Percentiles rank a stretch among this genome's conserved stretches.
phyloP scores from a whole-genome alignment of 1,284 basidiomycete genomes.

The Tilletia caries region DNA sequence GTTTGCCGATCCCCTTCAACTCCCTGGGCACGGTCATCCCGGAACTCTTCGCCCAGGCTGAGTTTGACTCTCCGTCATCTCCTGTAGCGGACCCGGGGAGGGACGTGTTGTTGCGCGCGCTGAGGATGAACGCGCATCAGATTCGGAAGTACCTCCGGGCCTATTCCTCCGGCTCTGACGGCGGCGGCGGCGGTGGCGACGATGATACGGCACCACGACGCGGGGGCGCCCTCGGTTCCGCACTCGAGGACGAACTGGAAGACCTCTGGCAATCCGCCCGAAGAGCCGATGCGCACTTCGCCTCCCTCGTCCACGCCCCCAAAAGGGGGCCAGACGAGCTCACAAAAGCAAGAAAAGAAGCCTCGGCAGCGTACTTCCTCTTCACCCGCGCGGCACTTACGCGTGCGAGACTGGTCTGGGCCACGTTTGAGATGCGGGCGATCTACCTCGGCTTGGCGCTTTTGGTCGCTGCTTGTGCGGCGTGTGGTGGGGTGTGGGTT shows the following conservation, averaged over 20 bases:
- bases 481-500: background rate
- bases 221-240: conserved; percentile 67
- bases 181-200: background rate
- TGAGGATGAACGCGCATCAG: conserved; percentile 72
- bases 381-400: conserved; percentile 68
- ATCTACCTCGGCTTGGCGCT: conserved; percentile 66
- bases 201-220: background rate
- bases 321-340: conserved; percentile 11
- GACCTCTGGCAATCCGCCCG: conserved; percentile 30
- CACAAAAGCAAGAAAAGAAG: background rate
- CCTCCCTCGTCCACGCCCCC: conserved; percentile 23
- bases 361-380: conserved; percentile 34
- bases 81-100: conserved; percentile 23
- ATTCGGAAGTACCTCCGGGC: conserved; percentile 72
- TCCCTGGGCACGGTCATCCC: conserved; percentile 88
- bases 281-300: conserved; percentile 31
- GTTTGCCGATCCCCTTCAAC: conserved; percentile 90
- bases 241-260: conserved; percentile 43
- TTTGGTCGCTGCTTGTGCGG: conserved; percentile 40
- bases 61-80: background rate
- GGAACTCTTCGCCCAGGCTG: conserved; percentile 66
- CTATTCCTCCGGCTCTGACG: conserved; percentile 57
- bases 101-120: conserved; percentile 61
- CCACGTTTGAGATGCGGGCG: conserved; percentile 77
- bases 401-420: conserved; percentile 82